Evolutionary conservation across 2,329 filamentous ascomycete genomes (phyloP).

Genomic region (Colletotrichum navitas): DNA sequence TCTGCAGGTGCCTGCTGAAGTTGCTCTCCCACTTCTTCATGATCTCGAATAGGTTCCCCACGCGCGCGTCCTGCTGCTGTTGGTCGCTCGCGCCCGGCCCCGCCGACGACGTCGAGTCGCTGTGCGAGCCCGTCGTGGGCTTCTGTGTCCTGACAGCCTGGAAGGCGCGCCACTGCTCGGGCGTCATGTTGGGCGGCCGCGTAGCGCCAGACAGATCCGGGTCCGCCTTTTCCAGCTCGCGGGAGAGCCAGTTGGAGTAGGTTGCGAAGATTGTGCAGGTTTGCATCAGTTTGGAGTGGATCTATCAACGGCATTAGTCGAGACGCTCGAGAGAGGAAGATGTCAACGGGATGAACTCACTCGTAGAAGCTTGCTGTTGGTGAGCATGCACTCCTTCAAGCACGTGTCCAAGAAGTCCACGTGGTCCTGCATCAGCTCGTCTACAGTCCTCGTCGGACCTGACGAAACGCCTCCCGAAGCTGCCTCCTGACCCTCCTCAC

Average conservation of each 20-base stretch:
- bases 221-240: conserved; percentile 86
- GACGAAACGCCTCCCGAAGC: conserved; percentile 46
- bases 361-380: conserved; percentile 92
- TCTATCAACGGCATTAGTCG: conserved; percentile 64
- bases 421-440: conserved; percentile 98
- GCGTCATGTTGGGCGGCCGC: conserved; percentile 70
- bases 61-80: conserved; percentile 58
- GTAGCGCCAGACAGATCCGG: conserved; percentile 75
- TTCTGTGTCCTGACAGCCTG: conserved; percentile 62
- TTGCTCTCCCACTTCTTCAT: conserved; percentile 93
- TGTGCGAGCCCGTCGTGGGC: conserved; percentile 48
- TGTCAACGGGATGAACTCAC: conserved; percentile 64
- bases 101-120: conserved; percentile 52
- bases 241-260: conserved; percentile 88
- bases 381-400: conserved; percentile 98
- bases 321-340: background rate
- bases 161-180: conserved; percentile 71
- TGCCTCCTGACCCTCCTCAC: conserved; percentile 55
- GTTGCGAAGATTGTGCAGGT: conserved; percentile 95
- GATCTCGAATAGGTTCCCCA: conserved; percentile 86
- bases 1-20: conserved; percentile 92
- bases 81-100: conserved; percentile 46
- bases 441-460: conserved; percentile 78
- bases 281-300: conserved; percentile 96
- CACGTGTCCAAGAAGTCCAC: conserved; percentile 98